phyloP scores from a whole-genome alignment of 139 green algal genomes.

The Yamagishiella unicocca region DNA sequence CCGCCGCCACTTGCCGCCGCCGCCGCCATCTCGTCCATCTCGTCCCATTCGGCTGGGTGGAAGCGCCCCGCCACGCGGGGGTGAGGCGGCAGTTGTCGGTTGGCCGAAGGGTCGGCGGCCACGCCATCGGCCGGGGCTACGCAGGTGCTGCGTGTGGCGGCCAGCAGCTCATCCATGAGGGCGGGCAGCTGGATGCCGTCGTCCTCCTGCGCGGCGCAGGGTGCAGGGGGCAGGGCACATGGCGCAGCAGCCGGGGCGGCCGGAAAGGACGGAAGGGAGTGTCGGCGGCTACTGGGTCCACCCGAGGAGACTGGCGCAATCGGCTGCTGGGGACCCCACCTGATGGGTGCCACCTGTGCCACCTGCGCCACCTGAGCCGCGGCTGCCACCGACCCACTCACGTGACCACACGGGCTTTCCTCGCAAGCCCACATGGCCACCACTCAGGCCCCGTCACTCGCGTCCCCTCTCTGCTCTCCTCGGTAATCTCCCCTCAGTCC shows the following conservation, averaged over 20 bases:
- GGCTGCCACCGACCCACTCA: no score
- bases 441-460: no score
- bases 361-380: no score
- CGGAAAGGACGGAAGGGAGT: no score
- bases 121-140: neutral
- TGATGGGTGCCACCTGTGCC: no score
- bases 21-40: conserved; percentile 19
- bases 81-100: conserved; percentile 5
- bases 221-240: neutral
- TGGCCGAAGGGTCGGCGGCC: neutral
- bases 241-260: neutral
- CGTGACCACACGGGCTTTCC: no score
- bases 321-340: no score
- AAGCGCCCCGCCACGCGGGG: neutral
- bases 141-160: neutral
- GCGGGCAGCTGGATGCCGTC: conserved; percentile 29
- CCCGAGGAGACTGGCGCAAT: no score
- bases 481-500: no score
- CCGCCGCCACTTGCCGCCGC: neutral
- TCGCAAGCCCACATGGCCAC: no score
- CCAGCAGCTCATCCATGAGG: conserved; percentile 14
- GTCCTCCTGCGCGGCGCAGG: conserved; percentile 38
- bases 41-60: conserved; percentile 33
- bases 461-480: no score
- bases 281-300: no score